phyloP scores from a whole-genome alignment of 169 alveolate species.

The Cryptosporidium felis region DNA sequence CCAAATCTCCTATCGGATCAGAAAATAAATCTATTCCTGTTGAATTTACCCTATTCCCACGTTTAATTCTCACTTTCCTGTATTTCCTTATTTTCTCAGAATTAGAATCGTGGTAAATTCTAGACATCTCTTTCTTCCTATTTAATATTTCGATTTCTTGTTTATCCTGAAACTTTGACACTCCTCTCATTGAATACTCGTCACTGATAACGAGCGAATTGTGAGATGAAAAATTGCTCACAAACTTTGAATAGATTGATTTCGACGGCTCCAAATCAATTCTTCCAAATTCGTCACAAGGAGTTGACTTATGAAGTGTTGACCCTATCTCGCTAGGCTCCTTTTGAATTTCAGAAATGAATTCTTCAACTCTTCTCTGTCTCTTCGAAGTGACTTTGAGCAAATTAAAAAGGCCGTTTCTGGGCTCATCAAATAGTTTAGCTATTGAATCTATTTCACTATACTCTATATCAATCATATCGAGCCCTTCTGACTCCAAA shows the following conservation, averaged over 20 bases:
- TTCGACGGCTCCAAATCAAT: slow-evolving; percentile 66
- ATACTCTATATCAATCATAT: slow-evolving; percentile 17
- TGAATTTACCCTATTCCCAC: slow-evolving; percentile 23
- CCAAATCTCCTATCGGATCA: not conserved
- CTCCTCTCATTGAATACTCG: slow-evolving; percentile 18
- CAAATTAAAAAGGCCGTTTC: slow-evolving; percentile 19
- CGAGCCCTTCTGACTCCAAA: slow-evolving; percentile 43
- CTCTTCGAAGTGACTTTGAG: slow-evolving; percentile 48
- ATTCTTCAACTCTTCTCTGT: slow-evolving; percentile 55
- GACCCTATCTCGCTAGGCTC: not conserved
- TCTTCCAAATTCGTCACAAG: slow-evolving; percentile 71
- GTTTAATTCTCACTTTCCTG: slow-evolving; percentile 9
- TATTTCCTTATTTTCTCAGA: slow-evolving; percentile 35
- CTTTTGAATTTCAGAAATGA: slow-evolving; percentile 38
- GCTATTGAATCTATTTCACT: slow-evolving; percentile 2
- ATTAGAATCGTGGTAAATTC: not conserved
- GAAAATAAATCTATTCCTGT: slow-evolving; percentile 18
- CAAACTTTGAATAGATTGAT: slow-evolving; percentile 13
- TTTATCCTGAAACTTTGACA: not conserved
- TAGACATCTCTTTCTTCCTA: slow-evolving; percentile 33
- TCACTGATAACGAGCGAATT: too few species aligned
- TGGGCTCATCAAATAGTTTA: slow-evolving; percentile 8
- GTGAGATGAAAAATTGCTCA: too few species aligned
- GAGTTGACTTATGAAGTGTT: slow-evolving; percentile 19
- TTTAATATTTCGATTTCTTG: not conserved